These are phyloP conservation scores for Deuterostichococcus epilithicus DNA, from an alignment of 139 green algal species.

Conservation along the genomic window DNA sequence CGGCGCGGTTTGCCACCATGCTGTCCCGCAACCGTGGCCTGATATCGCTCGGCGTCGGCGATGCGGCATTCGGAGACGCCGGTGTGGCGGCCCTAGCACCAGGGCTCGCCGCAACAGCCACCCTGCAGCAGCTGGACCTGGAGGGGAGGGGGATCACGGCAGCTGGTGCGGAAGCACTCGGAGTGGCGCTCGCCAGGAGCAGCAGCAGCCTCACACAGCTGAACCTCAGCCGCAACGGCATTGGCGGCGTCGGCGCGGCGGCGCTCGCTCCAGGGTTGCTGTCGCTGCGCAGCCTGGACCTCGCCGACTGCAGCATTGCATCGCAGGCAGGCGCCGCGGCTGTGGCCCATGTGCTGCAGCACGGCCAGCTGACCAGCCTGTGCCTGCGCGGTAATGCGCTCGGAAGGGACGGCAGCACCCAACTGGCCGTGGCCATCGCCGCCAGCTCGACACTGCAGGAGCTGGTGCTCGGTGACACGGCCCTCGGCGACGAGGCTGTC, in stretches of 20 bases:
- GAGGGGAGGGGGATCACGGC: constrained; percentile 7
- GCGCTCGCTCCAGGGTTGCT: background rate
- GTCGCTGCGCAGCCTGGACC: background rate
- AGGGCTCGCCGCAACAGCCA: constrained; percentile 8
- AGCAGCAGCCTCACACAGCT: background rate
- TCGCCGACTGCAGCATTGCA: background rate
- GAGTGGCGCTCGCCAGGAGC: background rate
- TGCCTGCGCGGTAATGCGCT: constrained; percentile 6
- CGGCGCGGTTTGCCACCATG: background rate
- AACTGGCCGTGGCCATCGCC: background rate
- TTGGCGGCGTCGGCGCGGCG: background rate
- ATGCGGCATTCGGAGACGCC: background rate
- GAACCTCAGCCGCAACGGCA: background rate
- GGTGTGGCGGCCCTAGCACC: background rate
- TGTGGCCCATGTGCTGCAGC: background rate
- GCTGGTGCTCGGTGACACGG: constrained; percentile 8
- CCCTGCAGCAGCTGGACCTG: constrained; percentile 17
- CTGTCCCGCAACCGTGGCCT: background rate
- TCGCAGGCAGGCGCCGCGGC: background rate
- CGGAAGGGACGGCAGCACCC: too few species aligned
- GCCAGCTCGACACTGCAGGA: background rate
- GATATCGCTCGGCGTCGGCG: background rate
- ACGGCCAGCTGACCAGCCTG: constrained; percentile 7
- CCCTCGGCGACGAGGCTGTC: constrained; percentile 13
- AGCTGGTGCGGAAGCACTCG: background rate